Evolutionary conservation across 805 yeast species (phyloP).

Genomic region (Metschnikowia peoriensis): DNA sequence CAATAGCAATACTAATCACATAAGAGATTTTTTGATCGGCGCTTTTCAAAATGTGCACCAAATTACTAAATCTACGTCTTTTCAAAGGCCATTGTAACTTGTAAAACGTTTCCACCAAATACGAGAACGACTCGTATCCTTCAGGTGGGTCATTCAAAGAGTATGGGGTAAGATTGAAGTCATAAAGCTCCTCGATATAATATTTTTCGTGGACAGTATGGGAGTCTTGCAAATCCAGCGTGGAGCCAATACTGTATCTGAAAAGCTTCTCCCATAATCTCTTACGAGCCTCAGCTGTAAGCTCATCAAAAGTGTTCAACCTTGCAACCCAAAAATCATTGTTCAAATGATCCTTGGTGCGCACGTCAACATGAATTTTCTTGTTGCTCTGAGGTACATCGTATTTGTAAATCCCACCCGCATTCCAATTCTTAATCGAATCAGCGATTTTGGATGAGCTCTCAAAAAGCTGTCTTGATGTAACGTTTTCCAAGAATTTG

Average conservation of each 20-base stretch:
- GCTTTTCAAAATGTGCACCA: constrained; percentile 28
- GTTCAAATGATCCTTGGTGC: constrained; percentile 12
- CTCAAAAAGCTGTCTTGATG: constrained; percentile 12
- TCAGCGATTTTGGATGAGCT: constrained; percentile 11
- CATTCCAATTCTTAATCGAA: constrained; percentile 14
- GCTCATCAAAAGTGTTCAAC: constrained; percentile 14
- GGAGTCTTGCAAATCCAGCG: constrained; percentile 17
- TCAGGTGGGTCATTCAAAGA: constrained; percentile 15
- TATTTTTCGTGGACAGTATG: constrained; percentile 38
- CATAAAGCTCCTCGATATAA: constrained; percentile 34
- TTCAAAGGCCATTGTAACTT: constrained; percentile 37
- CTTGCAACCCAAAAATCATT: constrained; percentile 21
- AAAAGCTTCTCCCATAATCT: constrained; percentile 11
- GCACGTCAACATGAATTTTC: constrained; percentile 15
- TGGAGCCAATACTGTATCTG: constrained; percentile 16
- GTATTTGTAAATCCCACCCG: constrained; percentile 12
- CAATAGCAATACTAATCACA: constrained; percentile 34
- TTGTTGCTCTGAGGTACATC: constrained; percentile 16
- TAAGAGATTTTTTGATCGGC: constrained; percentile 22
- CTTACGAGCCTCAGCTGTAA: constrained; percentile 9
- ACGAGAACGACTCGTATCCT: constrained; percentile 21
- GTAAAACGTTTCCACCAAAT: constrained; percentile 33
- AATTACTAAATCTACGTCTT: constrained; percentile 35
- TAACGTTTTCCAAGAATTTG: constrained; percentile 9
- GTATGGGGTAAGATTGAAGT: constrained; percentile 23